Evolutionary conservation across 2,329 filamentous ascomycete species (phyloP), one percentile per base, ranked within the genome.

Genomic region (Xylariomycetidae sp.): DNA sequence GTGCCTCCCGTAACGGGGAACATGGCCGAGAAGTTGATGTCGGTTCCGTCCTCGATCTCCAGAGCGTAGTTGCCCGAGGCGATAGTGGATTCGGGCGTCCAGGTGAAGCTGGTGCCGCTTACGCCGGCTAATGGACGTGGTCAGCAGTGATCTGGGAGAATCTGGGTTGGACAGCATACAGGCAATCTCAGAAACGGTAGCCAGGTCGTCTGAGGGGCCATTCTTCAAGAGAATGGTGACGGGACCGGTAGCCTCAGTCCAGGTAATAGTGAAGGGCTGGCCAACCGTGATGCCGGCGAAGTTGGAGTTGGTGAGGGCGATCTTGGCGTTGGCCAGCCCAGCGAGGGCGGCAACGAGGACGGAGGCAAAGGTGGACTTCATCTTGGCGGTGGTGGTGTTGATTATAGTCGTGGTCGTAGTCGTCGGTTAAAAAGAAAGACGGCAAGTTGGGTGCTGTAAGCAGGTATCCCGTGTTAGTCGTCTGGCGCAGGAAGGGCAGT

Each of bases 11-110:
- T 14, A 31, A 64, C 43, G 6, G 41, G 10, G 52, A 67, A 71
- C 49, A 56, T 56, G 10, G 37, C 4, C 46, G 60, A 64, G 61
- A 64, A 72, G 65, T 72, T 72, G 49, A 49, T 40, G 10, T 54
- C 50, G 19, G 46, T 49, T 20, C 46, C 48, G 44, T 71, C 66
- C 18, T 34, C 40, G 47, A 72, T 68, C 54, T 62, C 53, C 43
- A 72, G 57, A 40, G 67, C 66, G 45, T 71, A 72, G 19, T 45
- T 49, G 51, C 56, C 67, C 18, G 54, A 46, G 36, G 59, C 37
- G 19, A 68, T 51, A 37, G 46, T 45, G n/a, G 50, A 27, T 17
- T 57, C 42, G 10, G 63, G 60, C 12, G 52, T 56, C 59, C 60
- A 67, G 39, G 52, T 57, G 57, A 52, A 64, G 35, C 56, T 61